These are phyloP conservation scores for Novymonas esmeraldas DNA, from an alignment of 208 protist species.

Conservation along the genomic window DNA sequence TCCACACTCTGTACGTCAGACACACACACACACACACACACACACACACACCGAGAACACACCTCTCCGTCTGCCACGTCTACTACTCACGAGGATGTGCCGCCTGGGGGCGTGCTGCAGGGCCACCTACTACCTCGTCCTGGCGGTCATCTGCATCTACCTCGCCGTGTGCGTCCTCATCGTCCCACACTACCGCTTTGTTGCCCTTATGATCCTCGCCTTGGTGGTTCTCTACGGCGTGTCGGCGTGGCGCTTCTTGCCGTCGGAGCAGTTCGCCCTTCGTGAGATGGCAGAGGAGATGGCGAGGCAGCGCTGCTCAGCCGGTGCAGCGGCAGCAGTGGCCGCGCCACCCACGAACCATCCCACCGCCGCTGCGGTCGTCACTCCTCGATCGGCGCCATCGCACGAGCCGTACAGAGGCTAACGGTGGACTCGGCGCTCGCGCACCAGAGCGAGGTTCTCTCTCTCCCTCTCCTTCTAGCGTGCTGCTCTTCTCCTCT, in stretches of 20 bases:
- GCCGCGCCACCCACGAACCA: not conserved
- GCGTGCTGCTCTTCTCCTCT: not conserved
- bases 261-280: constrained; percentile 24
- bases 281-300: constrained; percentile 18
- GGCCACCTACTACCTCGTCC: constrained; percentile 21
- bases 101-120: constrained; percentile 14
- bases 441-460: not conserved
- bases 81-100: not conserved
- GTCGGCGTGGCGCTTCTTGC: constrained; percentile 30
- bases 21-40: too few species aligned
- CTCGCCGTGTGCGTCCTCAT: constrained; percentile 19
- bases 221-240: constrained; percentile 15
- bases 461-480: not conserved
- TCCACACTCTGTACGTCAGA: too few species aligned
- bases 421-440: not conserved
- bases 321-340: not conserved
- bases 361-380: not conserved
- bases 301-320: constrained; percentile 12
- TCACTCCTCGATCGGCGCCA: not conserved
- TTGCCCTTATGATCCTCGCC: constrained; percentile 20
- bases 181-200: constrained; percentile 27
- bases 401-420: constrained; percentile 9
- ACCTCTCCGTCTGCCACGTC: too few species aligned
- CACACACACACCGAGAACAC: too few species aligned
- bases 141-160: constrained; percentile 20